Conservation (phyloP, 176 grass and related monocot species). For the Tillandsia fasciculata region DNA sequence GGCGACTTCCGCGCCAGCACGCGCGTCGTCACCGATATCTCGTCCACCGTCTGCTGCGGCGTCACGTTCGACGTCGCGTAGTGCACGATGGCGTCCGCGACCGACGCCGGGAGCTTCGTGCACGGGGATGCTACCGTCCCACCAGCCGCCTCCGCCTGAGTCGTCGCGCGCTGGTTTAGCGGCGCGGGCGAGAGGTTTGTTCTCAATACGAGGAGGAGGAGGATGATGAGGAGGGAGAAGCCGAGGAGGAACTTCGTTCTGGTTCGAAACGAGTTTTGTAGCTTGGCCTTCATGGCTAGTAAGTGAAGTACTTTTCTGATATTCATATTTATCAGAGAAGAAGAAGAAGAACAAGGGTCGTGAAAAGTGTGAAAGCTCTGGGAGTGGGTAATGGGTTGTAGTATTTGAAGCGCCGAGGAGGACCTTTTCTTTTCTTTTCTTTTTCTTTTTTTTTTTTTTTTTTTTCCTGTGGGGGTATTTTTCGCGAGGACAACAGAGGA, state of each 20-base stretch:
- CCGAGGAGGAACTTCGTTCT: slow-evolving; percentile 39
- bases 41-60: slow-evolving; percentile 25
- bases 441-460: neutral
- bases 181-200: slow-evolving; percentile 15
- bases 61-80: slow-evolving; percentile 39
- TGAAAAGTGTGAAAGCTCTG: too few species aligned
- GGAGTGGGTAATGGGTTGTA: too few species aligned
- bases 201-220: slow-evolving; percentile 38
- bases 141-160: neutral
- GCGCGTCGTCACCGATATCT: slow-evolving; percentile 34
- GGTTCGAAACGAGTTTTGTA: slow-evolving; percentile 38
- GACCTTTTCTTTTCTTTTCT: too few species aligned
- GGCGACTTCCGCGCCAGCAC: slow-evolving; percentile 36
- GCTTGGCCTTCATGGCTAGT: slow-evolving; percentile 43
- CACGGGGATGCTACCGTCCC: neutral
- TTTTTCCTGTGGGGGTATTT: slow-evolving; percentile 3
- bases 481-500: neutral
- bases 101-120: slow-evolving; percentile 18
- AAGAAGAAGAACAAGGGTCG: neutral
- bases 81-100: slow-evolving; percentile 35
- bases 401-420: too few species aligned
- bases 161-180: neutral
- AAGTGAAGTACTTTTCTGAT: slow-evolving; percentile 42
- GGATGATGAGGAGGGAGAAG: slow-evolving; percentile 18
- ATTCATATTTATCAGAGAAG: slow-evolving; percentile 13